Percentiles rank a stretch among this genome's conserved stretches.
These are phyloP conservation scores for Periglandula ipomoeae DNA, from an alignment of 2,329 filamentous ascomycete species.

Conservation along the genomic window DNA sequence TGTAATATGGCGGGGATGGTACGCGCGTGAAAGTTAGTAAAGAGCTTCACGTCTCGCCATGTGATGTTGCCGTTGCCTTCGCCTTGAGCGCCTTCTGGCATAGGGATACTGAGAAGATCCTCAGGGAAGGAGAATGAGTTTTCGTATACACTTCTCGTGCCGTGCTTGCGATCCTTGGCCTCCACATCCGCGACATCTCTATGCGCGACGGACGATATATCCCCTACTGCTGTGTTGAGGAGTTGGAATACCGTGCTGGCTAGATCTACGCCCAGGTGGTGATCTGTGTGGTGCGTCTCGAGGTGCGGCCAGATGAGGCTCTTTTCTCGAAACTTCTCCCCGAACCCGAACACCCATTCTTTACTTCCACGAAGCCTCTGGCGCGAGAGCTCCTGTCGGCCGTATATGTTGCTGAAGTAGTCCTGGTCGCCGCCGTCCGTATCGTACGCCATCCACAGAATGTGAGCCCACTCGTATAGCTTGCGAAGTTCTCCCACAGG, in stretches of 20 bases:
- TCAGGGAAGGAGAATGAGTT: background rate
- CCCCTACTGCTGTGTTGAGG: background rate
- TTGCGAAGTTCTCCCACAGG: background rate
- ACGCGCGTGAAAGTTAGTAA: background rate
- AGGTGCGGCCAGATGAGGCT: background rate
- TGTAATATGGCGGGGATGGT: background rate
- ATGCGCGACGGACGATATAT: background rate
- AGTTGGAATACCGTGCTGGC: background rate
- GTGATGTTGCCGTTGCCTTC: background rate
- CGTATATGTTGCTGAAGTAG: constrained; percentile 1
- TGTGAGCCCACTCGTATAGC: background rate
- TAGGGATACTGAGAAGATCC: background rate
- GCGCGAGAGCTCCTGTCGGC: background rate
- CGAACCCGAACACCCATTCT: background rate
- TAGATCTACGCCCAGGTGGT: background rate
- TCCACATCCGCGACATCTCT: background rate
- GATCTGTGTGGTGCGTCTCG: background rate
- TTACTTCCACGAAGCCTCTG: background rate
- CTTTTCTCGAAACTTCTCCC: background rate
- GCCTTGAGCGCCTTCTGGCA: background rate
- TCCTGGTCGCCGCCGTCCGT: background rate
- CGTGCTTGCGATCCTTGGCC: background rate
- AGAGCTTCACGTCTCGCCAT: background rate
- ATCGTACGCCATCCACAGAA: background rate
- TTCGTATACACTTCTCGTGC: background rate